Base-by-base conservation (phyloP, 139 green algal genomes). In the Picochlorum costavermella region DNA sequence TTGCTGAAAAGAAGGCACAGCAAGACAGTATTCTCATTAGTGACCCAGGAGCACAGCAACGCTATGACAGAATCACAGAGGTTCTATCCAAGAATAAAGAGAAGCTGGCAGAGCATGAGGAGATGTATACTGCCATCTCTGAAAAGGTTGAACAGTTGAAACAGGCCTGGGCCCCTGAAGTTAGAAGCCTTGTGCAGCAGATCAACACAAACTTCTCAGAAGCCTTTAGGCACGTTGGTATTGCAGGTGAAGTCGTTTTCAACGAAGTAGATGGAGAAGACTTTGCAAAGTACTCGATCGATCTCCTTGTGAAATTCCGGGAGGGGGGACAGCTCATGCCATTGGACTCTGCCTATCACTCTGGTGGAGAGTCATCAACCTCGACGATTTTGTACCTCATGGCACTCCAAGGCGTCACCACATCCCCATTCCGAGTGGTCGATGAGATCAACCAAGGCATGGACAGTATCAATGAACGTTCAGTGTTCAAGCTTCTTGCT, bases 401-500 rank as follows among this genome's bases (percentile, higher is more conserved):
- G 6, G 83, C 92, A 6, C 83, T 99, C 59, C 84, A 96, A 81
- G 75, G 79, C 51, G 82, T 96, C 9, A 94, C 90, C 1, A 69
- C 75, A 6, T 88, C 80, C 30, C 92, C 94, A 4, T 99, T 99
- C 76, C 84, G 94, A 2, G 94, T 99, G 23, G 88, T 98, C 29
- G 94, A 99, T 69, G 94, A 99, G 75, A 99, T 99, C 82, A 99
- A 99, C 75, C 94, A 99, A 78, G 92, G 94, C 67, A 99, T 99
- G 90, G 93, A 98, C 75, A 76, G 79, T 2, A 73, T 77, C 59
- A 98, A 98, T 73, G 94, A 98, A 80, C 89, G 94, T 61, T 94
- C 92, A 75, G 77, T 94, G 23, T 97, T 95, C 77, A 75, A 81
- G 60, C 84, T 88, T 65, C 80, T 99, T 63, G 88, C 93, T 46